Evolutionary conservation across 169 alveolate genomes (phyloP).

Genomic region (Babesia bovis): DNA sequence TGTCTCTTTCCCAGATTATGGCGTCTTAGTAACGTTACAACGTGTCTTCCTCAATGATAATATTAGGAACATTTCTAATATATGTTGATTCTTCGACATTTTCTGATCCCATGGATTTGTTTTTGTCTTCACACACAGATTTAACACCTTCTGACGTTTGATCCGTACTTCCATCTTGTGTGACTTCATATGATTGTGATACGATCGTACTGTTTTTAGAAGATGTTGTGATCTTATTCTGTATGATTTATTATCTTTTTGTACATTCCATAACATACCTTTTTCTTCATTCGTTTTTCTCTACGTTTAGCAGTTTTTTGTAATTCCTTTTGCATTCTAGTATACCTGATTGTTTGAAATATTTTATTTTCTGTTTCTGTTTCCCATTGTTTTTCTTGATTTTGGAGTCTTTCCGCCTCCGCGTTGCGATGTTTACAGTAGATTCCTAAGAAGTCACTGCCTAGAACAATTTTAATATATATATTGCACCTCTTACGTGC

Average conservation of each 20-base stretch:
- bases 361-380: constrained; percentile 66
- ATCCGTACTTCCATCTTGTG: not conserved
- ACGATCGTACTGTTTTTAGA: not conserved
- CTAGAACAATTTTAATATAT: constrained; percentile 4
- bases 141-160: not conserved
- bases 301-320: constrained; percentile 61
- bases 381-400: constrained; percentile 64
- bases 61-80: not conserved
- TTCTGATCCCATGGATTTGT: not conserved
- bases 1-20: not conserved
- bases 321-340: constrained; percentile 59
- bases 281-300: constrained; percentile 63
- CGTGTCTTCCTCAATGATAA: constrained; percentile 8
- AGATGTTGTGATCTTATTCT: too few species aligned
- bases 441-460: constrained; percentile 76
- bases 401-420: constrained; percentile 64
- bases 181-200: not conserved
- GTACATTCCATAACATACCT: constrained; percentile 36
- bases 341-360: constrained; percentile 63
- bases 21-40: not conserved
- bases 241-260: not conserved
- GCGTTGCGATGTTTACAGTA: constrained; percentile 65
- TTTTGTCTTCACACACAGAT: not conserved
- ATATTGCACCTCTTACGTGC: constrained; percentile 47
- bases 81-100: not conserved